Percentiles rank a stretch among this genome's conserved stretches.
phyloP scores from a whole-genome alignment of 371 early-diverging fungal species.

The Fennellomyces sp. region DNA sequence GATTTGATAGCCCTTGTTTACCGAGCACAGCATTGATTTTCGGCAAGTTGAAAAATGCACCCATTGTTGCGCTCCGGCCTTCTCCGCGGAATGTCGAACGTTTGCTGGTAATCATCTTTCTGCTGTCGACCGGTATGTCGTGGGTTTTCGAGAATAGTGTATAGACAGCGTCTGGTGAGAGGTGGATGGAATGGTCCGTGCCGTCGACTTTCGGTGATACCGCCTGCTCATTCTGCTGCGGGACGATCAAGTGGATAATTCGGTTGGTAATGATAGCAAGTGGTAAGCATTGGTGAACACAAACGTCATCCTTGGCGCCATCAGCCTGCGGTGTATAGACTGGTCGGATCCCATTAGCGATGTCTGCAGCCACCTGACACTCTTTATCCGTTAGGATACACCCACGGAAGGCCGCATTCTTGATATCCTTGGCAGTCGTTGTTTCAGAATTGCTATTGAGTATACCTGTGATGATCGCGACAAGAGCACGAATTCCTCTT shows the following conservation, averaged over 20 bases:
- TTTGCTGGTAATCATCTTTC: too few species aligned
- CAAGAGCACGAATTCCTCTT: not conserved
- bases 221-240: not conserved
- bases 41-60: too few species aligned
- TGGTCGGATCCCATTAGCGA: not conserved
- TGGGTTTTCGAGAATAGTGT: not conserved
- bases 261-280: not conserved
- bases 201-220: not conserved
- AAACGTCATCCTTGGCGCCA: not conserved
- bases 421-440: not conserved
- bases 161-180: not conserved
- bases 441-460: not conserved
- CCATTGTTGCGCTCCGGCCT: too few species aligned
- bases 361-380: not conserved
- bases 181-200: not conserved
- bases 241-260: not conserved
- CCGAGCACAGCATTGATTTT: too few species aligned
- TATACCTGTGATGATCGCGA: not conserved
- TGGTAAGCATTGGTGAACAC: not conserved
- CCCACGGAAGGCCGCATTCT: not conserved
- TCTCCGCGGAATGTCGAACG: too few species aligned
- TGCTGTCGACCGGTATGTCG: too few species aligned
- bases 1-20: too few species aligned
- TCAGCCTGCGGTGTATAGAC: not conserved
- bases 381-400: not conserved